Percentiles rank a stretch among this genome's conserved stretches.
Conservation (phyloP, 2,329 filamentous ascomycete genomes). For the Cladosporium phlei region DNA sequence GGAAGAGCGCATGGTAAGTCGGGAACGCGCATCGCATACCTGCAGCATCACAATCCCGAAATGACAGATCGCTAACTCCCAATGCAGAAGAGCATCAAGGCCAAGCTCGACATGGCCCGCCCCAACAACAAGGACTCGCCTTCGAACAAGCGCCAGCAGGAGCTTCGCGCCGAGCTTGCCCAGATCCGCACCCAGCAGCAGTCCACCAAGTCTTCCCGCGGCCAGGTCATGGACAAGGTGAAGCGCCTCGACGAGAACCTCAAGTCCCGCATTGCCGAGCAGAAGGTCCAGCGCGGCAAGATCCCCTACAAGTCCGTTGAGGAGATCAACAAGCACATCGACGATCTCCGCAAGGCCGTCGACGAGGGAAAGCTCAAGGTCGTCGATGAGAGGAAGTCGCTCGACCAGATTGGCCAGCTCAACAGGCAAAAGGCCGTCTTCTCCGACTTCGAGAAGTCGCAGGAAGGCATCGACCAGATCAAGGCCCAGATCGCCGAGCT, state of each 20-base stretch:
- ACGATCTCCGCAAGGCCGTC: conserved; percentile 75
- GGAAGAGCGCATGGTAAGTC: conserved; percentile 55
- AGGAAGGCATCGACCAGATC: conserved; percentile 84
- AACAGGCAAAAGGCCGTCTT: conserved; percentile 92
- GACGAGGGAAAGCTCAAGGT: conserved; percentile 88
- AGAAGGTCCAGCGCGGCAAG: conserved; percentile 78
- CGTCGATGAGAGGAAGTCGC: conserved; percentile 93
- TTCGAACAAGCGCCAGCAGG: conserved; percentile 73
- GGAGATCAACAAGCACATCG: conserved; percentile 80
- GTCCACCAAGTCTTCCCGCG: conserved; percentile 76
- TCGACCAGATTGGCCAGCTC: conserved; percentile 74
- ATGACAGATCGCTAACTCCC: conserved; percentile 17
- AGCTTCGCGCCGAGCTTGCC: conserved; percentile 76
- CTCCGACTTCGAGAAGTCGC: conserved; percentile 71
- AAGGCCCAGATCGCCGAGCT: conserved; percentile 84
- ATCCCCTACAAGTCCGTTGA: conserved; percentile 81
- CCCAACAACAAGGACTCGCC: conserved; percentile 80
- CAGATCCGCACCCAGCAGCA: conserved; percentile 84
- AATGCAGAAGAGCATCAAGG: conserved; percentile 72
- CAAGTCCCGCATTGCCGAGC: conserved; percentile 76
- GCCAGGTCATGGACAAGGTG: conserved; percentile 78
- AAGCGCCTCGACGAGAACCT: conserved; percentile 87
- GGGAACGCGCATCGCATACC: conserved; percentile 4
- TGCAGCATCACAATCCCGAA: background rate
- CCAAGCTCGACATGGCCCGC: conserved; percentile 78